Evolutionary conservation across 2,329 filamentous ascomycete species (phyloP).

Genomic region (Paraconiothyrium sp.): DNA sequence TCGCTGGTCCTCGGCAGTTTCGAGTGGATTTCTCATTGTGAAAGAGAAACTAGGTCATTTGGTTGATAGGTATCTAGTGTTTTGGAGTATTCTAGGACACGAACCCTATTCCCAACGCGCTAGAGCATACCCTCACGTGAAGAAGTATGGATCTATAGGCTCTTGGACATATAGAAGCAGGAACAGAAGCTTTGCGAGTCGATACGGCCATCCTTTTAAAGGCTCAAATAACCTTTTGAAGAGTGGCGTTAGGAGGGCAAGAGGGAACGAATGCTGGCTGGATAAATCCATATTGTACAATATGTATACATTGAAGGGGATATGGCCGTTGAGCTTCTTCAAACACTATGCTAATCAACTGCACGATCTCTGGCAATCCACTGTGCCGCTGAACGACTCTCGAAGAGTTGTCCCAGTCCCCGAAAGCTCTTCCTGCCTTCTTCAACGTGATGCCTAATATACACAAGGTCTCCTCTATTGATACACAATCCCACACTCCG

Average conservation of each 20-base stretch:
- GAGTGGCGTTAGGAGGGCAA: background rate
- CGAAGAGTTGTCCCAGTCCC: background rate
- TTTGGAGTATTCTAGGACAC: background rate
- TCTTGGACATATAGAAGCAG: too few relatives aligned
- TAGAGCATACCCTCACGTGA: background rate
- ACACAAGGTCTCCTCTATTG: background rate
- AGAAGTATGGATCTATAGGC: background rate
- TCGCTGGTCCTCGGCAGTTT: background rate
- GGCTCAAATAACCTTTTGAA: background rate
- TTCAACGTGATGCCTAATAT: background rate
- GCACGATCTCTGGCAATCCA: background rate
- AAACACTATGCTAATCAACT: slow-evolving; percentile 35
- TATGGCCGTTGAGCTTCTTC: slow-evolving; percentile 56
- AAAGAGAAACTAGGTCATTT: background rate
- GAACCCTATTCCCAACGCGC: background rate
- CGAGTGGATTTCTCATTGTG: background rate
- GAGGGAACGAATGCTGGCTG: background rate
- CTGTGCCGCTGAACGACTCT: background rate
- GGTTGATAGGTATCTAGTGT: background rate
- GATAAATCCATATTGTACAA: slow-evolving; percentile 12
- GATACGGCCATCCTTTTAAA: background rate
- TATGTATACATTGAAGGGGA: slow-evolving; percentile 48
- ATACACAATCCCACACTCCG: background rate
- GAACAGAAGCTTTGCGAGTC: too few relatives aligned
- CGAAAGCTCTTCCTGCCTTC: background rate